Conservation (phyloP, 805 yeast species). For the Kodamaea neixiangensis region DNA sequence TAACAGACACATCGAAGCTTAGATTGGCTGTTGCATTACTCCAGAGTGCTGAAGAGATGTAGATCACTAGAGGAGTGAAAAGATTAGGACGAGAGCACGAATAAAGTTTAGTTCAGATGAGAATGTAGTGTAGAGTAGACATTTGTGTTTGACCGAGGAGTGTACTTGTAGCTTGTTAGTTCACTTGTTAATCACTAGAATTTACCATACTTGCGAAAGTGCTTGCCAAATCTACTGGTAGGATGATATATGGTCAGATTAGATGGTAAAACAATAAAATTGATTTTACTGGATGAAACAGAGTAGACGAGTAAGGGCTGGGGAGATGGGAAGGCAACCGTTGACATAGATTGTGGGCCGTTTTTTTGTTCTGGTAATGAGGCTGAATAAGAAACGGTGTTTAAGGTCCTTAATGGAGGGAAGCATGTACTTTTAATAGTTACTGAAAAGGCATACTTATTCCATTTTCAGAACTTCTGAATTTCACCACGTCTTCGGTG, state of each 20-base stretch:
- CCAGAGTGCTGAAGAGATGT: not conserved
- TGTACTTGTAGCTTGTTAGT: too few relatives aligned
- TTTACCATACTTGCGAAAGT: too few relatives aligned
- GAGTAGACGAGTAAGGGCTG: too few relatives aligned
- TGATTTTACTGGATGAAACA: not conserved
- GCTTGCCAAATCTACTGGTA: too few relatives aligned
- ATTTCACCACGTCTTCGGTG: too few relatives aligned
- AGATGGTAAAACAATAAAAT: not conserved
- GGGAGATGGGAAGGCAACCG: not conserved
- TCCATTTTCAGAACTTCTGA: too few relatives aligned
- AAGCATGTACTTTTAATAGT: too few relatives aligned
- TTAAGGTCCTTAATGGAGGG: not conserved
- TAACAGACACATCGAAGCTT: constrained; percentile 74
- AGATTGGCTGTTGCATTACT: constrained; percentile 7
- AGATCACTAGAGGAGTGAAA: not conserved
- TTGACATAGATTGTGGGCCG: not conserved
- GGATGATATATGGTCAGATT: not conserved
- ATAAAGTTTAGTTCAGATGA: not conserved
- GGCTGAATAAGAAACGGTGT: not conserved
- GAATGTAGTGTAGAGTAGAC: not conserved
- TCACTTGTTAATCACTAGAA: too few relatives aligned
- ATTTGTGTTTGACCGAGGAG: too few relatives aligned
- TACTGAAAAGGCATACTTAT: too few relatives aligned
- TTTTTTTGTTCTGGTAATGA: not conserved
- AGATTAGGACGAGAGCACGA: not conserved